Evolutionary conservation across 192 early-diverging fungal genomes (phyloP), one percentile per base, ranked within the genome.

Genomic region (Linnemannia hyalina): DNA sequence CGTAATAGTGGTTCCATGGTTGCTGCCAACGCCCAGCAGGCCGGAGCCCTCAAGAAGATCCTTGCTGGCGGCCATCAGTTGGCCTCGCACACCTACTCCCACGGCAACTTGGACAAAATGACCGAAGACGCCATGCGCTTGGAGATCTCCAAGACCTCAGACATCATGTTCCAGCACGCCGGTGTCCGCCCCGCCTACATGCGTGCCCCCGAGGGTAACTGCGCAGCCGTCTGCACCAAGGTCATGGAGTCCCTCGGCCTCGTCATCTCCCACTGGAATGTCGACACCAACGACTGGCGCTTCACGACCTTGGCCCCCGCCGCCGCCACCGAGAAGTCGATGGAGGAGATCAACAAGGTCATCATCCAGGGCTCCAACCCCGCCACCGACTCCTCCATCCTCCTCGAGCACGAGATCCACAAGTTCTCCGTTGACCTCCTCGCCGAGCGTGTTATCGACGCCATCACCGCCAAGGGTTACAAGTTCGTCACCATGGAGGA

Each of bases 141-240:
- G 18, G 90, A 91, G 76, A 78, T 93, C 71, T 74, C 88, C 49
- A 82, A 78, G 26, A 90, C 91, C 26, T 88, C 91, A 35, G 91
- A 90, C 15, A 78, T 84, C 20, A 91, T 94, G 75, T 75, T 87
- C 74, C 79, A 89, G 36, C 52, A 89, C 26, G 88, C 89, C 47
- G 92, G 92, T 47, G 85, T 93, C 38, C 86, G 82, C 32, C 92
- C 93, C 42, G 82, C 74, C 0, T 94, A 92, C 81, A 90, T 93
- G 75, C 90, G 94, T 69, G 92, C 93, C n/a, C 93, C 93, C 2
- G 93, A 88, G 83, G 91, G 91, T 54, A 76, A 82, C 70, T 89
- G 88, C 52, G 35, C 29, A 16, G 81, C 36, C 3, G 16, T 23
- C 40, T 89, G 88, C 55, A 80, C 75, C 46, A 83, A 83, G 46